Percentiles rank a stretch among this genome's conserved stretches.
Conservation (phyloP, 2,329 filamentous ascomycete species). For the Aspergillus thermomutatus region DNA sequence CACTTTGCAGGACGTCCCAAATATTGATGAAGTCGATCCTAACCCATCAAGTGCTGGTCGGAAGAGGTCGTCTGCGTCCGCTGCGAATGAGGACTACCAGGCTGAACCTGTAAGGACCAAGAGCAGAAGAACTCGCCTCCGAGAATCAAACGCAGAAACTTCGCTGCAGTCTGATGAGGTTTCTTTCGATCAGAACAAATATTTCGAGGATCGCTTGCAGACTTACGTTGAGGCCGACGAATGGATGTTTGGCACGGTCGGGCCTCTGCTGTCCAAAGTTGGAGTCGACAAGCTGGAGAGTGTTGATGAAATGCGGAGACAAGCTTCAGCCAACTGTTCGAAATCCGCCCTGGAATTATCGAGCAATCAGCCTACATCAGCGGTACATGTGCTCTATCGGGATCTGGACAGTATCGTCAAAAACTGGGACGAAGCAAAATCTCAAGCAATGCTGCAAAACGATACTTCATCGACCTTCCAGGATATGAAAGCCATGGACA, state of each 20-base stretch:
- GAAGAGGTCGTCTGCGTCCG: constrained; percentile 60
- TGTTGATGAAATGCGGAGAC: constrained; percentile 37
- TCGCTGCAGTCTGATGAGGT: constrained; percentile 45
- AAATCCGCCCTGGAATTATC: constrained; percentile 17
- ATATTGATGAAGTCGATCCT: constrained; percentile 26
- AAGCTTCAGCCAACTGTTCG: constrained; percentile 12
- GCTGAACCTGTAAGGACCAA: constrained; percentile 55
- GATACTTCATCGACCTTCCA: constrained; percentile 49
- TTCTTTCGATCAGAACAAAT: constrained; percentile 51
- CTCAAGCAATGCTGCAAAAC: constrained; percentile 43
- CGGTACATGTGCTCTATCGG: constrained; percentile 31
- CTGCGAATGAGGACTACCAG: constrained; percentile 53
- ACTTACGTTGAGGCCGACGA: constrained; percentile 55
- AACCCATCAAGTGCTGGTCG: constrained; percentile 46
- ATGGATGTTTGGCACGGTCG: constrained; percentile 54
- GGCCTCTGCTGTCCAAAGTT: constrained; percentile 51
- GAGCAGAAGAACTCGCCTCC: constrained; percentile 59
- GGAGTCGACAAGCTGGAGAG: constrained; percentile 46
- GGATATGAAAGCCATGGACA: constrained; percentile 46
- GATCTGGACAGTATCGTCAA: constrained; percentile 45
- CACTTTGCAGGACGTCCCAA: constrained; percentile 20
- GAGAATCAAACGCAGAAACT: constrained; percentile 53
- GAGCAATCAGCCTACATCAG: constrained; percentile 13
- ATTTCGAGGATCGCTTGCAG: constrained; percentile 54
- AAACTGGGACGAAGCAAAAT: constrained; percentile 46